Conservation (phyloP, 225 moss, liverwort and hornwort species). For the Ulota crispa region DNA sequence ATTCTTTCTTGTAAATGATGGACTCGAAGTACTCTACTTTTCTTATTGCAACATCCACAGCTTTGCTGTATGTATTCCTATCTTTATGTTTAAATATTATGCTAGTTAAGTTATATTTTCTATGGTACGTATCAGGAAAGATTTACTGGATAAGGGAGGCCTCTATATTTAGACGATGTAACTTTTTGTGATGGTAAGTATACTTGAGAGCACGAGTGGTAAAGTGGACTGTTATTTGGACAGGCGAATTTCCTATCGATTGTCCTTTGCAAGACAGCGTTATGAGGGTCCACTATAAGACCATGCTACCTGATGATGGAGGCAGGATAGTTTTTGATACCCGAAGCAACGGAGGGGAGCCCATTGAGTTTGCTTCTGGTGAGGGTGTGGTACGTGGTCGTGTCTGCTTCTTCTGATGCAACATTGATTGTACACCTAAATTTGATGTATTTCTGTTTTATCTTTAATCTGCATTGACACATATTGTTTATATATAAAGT, state of each 20-base stretch:
- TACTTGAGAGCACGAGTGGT: constrained; percentile 4
- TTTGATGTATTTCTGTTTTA: constrained; percentile 24
- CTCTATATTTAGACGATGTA: neutral
- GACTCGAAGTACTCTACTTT: neutral
- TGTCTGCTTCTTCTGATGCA: constrained; percentile 29
- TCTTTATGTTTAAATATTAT: constrained; percentile 6
- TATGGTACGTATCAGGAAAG: neutral
- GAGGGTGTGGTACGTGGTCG: constrained; percentile 88
- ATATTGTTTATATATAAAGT: neutral
- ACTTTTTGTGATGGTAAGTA: neutral
- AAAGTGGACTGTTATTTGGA: constrained; percentile 18
- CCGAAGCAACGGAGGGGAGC: constrained; percentile 65
- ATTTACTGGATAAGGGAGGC: constrained; percentile 12
- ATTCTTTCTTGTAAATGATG: constrained; percentile 15
- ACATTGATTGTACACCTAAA: constrained; percentile 20
- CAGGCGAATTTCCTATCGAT: constrained; percentile 99
- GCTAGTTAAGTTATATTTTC: constrained; percentile 2
- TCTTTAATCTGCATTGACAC: neutral
- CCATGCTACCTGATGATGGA: constrained; percentile 71
- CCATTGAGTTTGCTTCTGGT: constrained; percentile 85
- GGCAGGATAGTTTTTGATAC: constrained; percentile 78
- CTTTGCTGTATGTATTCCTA: neutral
- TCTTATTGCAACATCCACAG: neutral
- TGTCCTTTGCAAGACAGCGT: constrained; percentile 96
- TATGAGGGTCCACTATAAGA: constrained; percentile 84